Evolutionary conservation across 495 filamentous ascomycete species (phyloP), one percentile per base, ranked within the genome.

Genomic region (Hyaloscypha finlandica): DNA sequence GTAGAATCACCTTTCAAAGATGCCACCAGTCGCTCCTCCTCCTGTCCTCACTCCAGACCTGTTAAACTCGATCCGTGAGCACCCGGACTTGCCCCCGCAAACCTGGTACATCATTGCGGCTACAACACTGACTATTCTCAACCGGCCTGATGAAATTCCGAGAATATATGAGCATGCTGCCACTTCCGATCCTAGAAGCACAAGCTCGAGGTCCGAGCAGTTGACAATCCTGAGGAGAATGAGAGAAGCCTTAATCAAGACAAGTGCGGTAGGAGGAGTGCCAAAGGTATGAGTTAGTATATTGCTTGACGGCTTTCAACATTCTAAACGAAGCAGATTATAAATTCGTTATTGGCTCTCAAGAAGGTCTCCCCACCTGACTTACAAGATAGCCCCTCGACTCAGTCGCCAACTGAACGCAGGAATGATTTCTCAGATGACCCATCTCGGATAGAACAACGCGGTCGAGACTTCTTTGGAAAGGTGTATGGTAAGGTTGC

Each of bases 21-120:
- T 56, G 53, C 6, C 19, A 9, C 53, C 53, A 56, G 1, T 6
- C 16, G 16, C 9, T 16, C 16, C 16, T 19, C 42, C 42, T 4
- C 11, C 64, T 31, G 29, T 77, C 35, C 37, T 75, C 54, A 78
- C 81, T 6, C 76, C 81, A 9, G 64, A 75, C 4, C 68, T 85
- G 35, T 74, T 87, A 8, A 72, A 75, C 25, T 78, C 79, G 6
- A 72, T 87, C n/a, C 81, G 82, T 32, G 74, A 64, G 51, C 71
- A 77, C 42, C 74, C 82, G 19, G 63, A 77, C 37, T 76, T 87
- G 5, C 85, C 85, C 20, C 68, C 63, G 12, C 71, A 84, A 56
- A 77, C 76, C 22, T 87, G 85, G 80, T 85, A 87, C 69, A 78
- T 84, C 66, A 74, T 86, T 48, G 77, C 80, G n/a, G 81, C 78